A percentile compares a stretch with the other conserved stretches of the same genome.
Evolutionary conservation across 2,329 filamentous ascomycete genomes (phyloP).

Genomic region (Aspergillus ruber): DNA sequence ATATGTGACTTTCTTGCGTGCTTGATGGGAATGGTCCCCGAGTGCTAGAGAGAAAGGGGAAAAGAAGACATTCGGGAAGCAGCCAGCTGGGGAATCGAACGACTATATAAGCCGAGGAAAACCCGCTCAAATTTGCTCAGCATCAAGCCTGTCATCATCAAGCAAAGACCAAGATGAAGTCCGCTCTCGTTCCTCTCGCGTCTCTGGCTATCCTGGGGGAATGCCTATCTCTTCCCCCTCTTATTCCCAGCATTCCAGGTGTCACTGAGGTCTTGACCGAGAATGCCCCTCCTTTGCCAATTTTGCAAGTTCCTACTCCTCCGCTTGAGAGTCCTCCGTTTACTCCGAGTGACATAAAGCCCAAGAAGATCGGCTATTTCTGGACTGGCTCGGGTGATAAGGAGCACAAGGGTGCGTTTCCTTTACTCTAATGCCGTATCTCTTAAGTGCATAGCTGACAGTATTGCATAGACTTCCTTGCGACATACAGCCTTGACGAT

Average conservation of each 20-base stretch:
- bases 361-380: constrained; percentile 62
- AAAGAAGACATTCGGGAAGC: not conserved
- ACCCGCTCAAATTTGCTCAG: constrained; percentile 14
- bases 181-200: constrained; percentile 9
- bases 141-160: constrained; percentile 1
- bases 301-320: constrained; percentile 55
- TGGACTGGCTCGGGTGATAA: constrained; percentile 58
- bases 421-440: not conserved
- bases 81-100: not conserved
- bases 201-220: constrained; percentile 15
- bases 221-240: constrained; percentile 42
- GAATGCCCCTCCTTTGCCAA: constrained; percentile 49
- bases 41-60: not conserved
- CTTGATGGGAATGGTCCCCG: not conserved
- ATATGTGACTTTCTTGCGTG: constrained; percentile 9
- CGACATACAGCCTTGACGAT: constrained; percentile 55
- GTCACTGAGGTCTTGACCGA: constrained; percentile 52
- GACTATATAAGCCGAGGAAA: constrained; percentile 10
- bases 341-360: constrained; percentile 49
- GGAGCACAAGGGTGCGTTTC: constrained; percentile 41
- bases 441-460: not conserved
- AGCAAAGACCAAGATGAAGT: constrained; percentile 12
- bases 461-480: constrained; percentile 45
- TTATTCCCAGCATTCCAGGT: constrained; percentile 55
- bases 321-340: constrained; percentile 51